Percentiles rank a stretch among this genome's conserved stretches.
Evolutionary conservation across 2,329 filamentous ascomycete species (phyloP).

Genomic region (Arthroderma sp.): DNA sequence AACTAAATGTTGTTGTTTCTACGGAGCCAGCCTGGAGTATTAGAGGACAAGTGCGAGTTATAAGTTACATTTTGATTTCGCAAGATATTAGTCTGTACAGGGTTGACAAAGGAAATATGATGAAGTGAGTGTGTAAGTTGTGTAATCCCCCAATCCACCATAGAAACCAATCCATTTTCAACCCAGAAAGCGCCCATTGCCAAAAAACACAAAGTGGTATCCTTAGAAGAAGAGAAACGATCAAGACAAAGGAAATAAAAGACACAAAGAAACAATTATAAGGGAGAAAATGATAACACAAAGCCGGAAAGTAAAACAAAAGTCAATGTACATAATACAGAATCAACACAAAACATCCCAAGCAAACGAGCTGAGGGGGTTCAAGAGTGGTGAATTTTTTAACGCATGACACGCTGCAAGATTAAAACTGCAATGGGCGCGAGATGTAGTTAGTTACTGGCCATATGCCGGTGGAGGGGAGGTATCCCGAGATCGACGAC

Average conservation of each 20-base stretch:
- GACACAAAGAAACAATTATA: slow-evolving; percentile 1
- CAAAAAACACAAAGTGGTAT: slow-evolving; percentile 3
- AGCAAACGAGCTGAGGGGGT: slow-evolving; percentile 24
- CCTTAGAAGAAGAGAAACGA: neutral
- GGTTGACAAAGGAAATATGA: too few species aligned
- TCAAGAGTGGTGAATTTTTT: slow-evolving; percentile 18
- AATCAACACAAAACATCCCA: neutral
- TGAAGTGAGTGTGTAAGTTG: too few species aligned
- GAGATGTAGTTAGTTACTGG: slow-evolving; percentile 17
- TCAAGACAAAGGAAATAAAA: neutral
- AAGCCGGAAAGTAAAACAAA: neutral
- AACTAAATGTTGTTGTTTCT: too few species aligned
- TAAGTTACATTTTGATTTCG: too few species aligned
- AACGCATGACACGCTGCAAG: slow-evolving; percentile 9
- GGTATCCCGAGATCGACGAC: slow-evolving; percentile 24
- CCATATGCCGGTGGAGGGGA: slow-evolving; percentile 34
- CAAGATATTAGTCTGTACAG: too few species aligned
- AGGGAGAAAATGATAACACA: slow-evolving; percentile 1
- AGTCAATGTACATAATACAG: neutral
- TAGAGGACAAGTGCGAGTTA: too few species aligned
- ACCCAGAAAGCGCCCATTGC: neutral
- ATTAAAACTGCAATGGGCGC: neutral
- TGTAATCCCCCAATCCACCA: too few species aligned
- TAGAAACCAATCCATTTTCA: too few species aligned
- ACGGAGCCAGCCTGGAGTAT: too few species aligned